Conservation (phyloP, 2,329 filamentous ascomycete species). For the Mollisia scopiformis region DNA sequence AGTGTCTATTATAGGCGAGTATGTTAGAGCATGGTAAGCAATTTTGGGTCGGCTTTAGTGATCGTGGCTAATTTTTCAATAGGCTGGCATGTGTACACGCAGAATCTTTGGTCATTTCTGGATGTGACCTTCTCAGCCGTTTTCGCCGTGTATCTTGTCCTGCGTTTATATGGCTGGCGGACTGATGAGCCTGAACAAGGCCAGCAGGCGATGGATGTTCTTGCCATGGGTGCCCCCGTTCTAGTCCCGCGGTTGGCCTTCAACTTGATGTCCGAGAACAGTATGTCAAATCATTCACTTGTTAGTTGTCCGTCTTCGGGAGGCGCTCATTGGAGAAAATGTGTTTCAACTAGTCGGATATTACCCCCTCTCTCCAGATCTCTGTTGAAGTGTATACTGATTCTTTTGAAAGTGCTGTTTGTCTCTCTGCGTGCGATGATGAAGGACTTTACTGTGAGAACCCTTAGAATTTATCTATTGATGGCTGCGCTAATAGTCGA, state of each 20-base stretch:
- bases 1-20: constrained; percentile 7
- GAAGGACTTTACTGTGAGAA: constrained; percentile 68
- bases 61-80: not conserved
- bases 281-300: too few relatives aligned
- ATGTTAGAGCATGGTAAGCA: constrained; percentile 50
- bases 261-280: constrained; percentile 80
- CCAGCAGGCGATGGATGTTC: constrained; percentile 74
- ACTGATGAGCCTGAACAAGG: constrained; percentile 50
- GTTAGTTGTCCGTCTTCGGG: too few relatives aligned
- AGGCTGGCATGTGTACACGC: constrained; percentile 77
- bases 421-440: constrained; percentile 83
- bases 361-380: too few relatives aligned
- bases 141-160: constrained; percentile 67
- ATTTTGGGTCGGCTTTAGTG: not conserved
- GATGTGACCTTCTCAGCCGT: constrained; percentile 78
- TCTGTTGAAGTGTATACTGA: too few relatives aligned
- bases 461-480: too few relatives aligned
- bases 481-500: not conserved
- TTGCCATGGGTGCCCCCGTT: constrained; percentile 79
- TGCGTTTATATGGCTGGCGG: constrained; percentile 68
- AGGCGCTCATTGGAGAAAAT: too few relatives aligned
- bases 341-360: too few relatives aligned
- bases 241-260: constrained; percentile 80
- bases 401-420: too few relatives aligned
- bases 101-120: constrained; percentile 87